Percentiles rank a stretch among this genome's conserved stretches.
Conservation (phyloP, 2,329 filamentous ascomycete species). For the Escovopsis weberi region DNA sequence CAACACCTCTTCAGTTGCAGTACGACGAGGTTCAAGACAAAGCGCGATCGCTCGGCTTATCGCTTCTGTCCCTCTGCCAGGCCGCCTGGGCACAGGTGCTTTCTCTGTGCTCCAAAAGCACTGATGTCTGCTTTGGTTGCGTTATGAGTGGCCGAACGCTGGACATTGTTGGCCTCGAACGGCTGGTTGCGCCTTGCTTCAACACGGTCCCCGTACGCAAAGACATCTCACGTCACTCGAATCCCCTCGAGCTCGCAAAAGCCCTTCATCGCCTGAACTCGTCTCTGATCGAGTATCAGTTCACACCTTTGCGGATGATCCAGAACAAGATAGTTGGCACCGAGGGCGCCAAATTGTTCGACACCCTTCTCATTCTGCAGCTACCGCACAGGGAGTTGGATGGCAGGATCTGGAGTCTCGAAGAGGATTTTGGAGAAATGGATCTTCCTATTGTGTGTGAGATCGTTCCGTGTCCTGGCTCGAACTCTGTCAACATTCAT, state of each 20-base stretch:
- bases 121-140: constrained; percentile 76
- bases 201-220: constrained; percentile 69
- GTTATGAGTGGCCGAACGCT: constrained; percentile 66
- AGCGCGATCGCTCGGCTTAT: constrained; percentile 39
- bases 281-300: constrained; percentile 51
- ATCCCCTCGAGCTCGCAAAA: constrained; percentile 43
- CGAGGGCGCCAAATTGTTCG: constrained; percentile 48
- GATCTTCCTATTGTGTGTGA: constrained; percentile 64
- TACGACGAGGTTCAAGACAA: constrained; percentile 32
- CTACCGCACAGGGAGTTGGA: constrained; percentile 45
- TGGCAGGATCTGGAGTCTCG: constrained; percentile 37
- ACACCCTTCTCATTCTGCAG: constrained; percentile 69
- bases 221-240: constrained; percentile 30
- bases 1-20: constrained; percentile 18
- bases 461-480: constrained; percentile 39
- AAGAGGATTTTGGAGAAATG: constrained; percentile 48
- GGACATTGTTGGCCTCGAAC: constrained; percentile 49
- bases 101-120: constrained; percentile 34
- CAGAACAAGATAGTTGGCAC: constrained; percentile 33
- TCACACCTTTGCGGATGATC: constrained; percentile 59
- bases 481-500: constrained; percentile 40
- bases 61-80: constrained; percentile 55
- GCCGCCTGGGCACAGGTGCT: constrained; percentile 57
- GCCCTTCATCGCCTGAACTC: constrained; percentile 47
- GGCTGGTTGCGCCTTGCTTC: constrained; percentile 78